A percentile compares a stretch with the other conserved stretches of the same genome.
Evolutionary conservation across 1,284 basidiomycete species (phyloP).

Genomic region (Ustilago lituana): DNA sequence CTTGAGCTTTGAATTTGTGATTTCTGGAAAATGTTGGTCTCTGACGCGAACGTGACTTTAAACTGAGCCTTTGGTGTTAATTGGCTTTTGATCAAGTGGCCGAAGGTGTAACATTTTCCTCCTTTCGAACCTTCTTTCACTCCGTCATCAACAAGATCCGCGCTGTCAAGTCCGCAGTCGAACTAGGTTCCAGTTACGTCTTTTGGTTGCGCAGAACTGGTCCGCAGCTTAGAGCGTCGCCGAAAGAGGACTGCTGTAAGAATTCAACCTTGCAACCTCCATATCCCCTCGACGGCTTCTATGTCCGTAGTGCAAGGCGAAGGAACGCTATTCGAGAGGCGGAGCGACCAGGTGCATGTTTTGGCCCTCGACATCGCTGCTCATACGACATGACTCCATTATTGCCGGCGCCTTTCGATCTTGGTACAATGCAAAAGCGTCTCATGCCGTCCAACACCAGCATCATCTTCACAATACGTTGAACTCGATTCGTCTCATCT

Average conservation of each 20-base stretch:
- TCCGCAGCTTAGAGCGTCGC: neutral
- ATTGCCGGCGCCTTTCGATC: neutral
- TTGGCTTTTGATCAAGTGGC: conserved; percentile 2
- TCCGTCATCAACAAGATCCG: neutral
- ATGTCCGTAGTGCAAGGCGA: too few species aligned
- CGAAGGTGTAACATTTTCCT: neutral
- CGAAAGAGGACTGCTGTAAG: neutral
- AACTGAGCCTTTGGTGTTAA: conserved; percentile 10
- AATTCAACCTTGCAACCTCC: conserved; percentile 1
- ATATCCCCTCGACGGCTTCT: conserved; percentile 6
- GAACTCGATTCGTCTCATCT: too few species aligned
- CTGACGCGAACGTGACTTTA: conserved; percentile 9
- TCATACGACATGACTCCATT: neutral
- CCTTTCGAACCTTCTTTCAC: too few species aligned
- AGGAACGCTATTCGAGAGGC: too few species aligned
- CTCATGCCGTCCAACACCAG: neutral
- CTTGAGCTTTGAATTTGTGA: too few species aligned
- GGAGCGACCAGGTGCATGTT: conserved; percentile 7
- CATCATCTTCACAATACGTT: neutral
- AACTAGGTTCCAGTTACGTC: too few species aligned
- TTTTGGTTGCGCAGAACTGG: too few species aligned
- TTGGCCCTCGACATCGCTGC: neutral
- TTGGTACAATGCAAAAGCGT: conserved; percentile 5
- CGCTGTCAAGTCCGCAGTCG: too few species aligned
- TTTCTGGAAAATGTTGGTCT: conserved; percentile 39